phyloP scores from a whole-genome alignment of 805 yeast genomes.

The Vanderwaltozyma yarrowii region DNA sequence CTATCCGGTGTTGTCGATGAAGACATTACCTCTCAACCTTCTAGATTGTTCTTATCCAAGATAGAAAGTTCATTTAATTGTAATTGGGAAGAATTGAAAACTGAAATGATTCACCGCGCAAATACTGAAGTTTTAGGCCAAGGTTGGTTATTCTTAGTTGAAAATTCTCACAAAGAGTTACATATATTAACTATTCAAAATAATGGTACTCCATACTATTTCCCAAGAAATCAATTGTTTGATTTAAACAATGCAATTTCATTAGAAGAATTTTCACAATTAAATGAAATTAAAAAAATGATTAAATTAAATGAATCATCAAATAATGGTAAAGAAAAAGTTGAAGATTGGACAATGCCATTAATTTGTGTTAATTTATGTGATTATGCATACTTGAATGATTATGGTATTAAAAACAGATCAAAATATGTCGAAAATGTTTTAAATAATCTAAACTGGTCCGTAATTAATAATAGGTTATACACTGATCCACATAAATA shows the following conservation, averaged over 20 bases:
- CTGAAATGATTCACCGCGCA: constrained; percentile 39
- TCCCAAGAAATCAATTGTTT: constrained; percentile 55
- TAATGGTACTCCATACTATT: constrained; percentile 70
- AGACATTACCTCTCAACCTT: constrained; percentile 23
- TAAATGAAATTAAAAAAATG: constrained; percentile 34
- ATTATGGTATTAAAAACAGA: constrained; percentile 73
- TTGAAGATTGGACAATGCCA: constrained; percentile 49
- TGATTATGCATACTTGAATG: constrained; percentile 81
- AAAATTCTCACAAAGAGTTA: constrained; percentile 48
- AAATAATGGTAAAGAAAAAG: constrained; percentile 18
- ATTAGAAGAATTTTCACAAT: constrained; percentile 40
- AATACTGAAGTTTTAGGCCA: constrained; percentile 38
- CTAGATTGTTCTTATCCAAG: constrained; percentile 27
- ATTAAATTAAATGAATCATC: constrained; percentile 13
- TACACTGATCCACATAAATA: constrained; percentile 11
- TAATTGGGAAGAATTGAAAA: constrained; percentile 40
- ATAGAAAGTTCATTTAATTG: constrained; percentile 28
- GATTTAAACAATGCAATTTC: constrained; percentile 70
- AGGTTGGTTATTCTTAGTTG: constrained; percentile 75
- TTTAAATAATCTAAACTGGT: constrained; percentile 81
- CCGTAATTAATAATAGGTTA: constrained; percentile 43
- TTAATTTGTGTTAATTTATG: constrained; percentile 72
- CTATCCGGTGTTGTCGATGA: constrained; percentile 6
- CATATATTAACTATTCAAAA: constrained; percentile 49
- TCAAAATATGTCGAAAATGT: constrained; percentile 59